Evolutionary conservation across 75 land plant species (phyloP).

Genomic region (Larix kaempferi): DNA sequence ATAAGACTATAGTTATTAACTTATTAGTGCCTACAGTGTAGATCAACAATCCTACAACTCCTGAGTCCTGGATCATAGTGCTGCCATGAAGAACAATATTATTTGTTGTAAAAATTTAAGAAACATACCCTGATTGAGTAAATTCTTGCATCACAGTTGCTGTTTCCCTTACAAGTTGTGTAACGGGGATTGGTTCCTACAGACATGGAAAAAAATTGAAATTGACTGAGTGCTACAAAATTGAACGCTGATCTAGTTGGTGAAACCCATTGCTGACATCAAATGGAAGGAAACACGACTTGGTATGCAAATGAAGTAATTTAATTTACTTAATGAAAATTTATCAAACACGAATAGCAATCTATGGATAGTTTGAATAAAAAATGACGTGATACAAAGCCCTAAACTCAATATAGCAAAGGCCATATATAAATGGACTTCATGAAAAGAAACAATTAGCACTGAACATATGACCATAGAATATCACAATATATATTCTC

Average conservation of each 20-base stretch:
- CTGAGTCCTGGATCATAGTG: not conserved
- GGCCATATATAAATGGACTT: not conserved
- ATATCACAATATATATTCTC: not conserved
- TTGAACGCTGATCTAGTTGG: not conserved
- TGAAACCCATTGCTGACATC: not conserved
- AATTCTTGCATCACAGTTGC: conserved; percentile 99
- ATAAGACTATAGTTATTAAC: not conserved
- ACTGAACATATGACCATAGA: too few species aligned
- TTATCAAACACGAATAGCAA: not conserved
- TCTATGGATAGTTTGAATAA: not conserved
- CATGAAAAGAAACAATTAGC: not conserved
- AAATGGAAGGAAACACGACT: not conserved
- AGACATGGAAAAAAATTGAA: not conserved
- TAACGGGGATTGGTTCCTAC: conserved; percentile 93
- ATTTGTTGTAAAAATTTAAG: not conserved
- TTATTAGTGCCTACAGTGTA: not conserved
- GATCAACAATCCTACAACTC: not conserved
- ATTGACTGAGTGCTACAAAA: not conserved
- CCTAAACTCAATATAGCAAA: not conserved
- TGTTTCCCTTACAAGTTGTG: conserved; percentile 97
- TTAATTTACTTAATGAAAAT: not conserved
- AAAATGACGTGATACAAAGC: not conserved
- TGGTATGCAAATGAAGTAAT: not conserved
- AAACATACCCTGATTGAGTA: conserved; percentile 94
- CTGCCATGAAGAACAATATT: not conserved